Evolutionary conservation across 441 rosid genomes (phyloP), one percentile per base, ranked within the genome.

Genomic region (Euphorbia schlechtendalii): DNA sequence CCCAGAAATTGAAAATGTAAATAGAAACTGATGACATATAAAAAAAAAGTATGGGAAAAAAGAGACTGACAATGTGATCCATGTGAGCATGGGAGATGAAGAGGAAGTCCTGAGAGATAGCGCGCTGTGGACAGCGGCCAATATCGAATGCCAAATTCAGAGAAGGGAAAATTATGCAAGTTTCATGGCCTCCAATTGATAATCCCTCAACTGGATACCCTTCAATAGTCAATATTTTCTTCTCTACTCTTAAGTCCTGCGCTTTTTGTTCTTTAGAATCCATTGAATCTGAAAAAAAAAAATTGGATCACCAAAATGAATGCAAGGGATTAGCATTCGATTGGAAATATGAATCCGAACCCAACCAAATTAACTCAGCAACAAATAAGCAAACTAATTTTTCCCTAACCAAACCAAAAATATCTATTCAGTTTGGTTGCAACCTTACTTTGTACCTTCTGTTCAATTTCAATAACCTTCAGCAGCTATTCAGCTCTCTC

Each of bases 41-140:
- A 1, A 51, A 21, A 51, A 53, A 53, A 4, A 14, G 3, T 53
- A 49, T 32, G 68, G 56, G 25, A 28, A 43, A 56, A 12, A 46
- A 59, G 51, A 8, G 53, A 73, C 91, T 67, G 63, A 90, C 97
- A 73, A 92, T 88, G 59, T 92, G 98, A 78, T 92, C 98, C 96
- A 92, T 88, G 78, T 90, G 96, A 56, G 88, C 90, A 55, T 92
- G 98, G 45, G 98, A 88, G 78, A 92, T 86, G 64, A 92, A 82
- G 77, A 92, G 85, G 74, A 88, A 92, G 73, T 92, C 92, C 46
- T 88, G 97, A 72, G 88, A 82, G 71, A 90, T 68, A 11, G 97
- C 95, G 41, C 97, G 96, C 56, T 80, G 90, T 12, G 97, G 98
- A 85, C 92, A 92, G 64, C 91, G 87, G 20, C 98, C 98, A 55